A percentile compares a stretch with the other conserved stretches of the same genome.
phyloP scores from a whole-genome alignment of 345 rosid genomes.

The Eucalyptus cloeziana region DNA sequence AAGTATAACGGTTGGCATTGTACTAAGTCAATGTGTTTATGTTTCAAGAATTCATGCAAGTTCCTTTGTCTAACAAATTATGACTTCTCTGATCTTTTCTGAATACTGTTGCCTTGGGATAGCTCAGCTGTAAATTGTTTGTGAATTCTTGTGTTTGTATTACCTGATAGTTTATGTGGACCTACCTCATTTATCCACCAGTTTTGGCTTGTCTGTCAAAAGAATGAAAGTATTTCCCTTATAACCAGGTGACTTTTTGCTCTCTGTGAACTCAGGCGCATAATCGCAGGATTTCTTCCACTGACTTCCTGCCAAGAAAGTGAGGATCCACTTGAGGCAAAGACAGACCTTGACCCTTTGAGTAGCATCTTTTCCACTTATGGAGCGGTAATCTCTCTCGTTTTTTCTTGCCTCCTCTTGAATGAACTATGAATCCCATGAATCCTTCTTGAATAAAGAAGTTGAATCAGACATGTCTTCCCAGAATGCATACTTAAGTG shows the following conservation, averaged over 20 bases:
- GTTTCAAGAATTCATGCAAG: background rate
- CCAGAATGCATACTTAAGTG: slow-evolving; percentile 60
- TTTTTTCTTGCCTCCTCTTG: background rate
- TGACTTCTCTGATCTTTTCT: background rate
- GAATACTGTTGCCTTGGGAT: background rate
- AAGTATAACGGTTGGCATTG: background rate
- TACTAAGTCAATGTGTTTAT: background rate
- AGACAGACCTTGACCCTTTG: slow-evolving; percentile 15
- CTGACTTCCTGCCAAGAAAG: slow-evolving; percentile 17
- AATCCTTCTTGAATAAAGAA: background rate
- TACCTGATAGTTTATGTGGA: background rate
- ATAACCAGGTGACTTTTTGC: background rate
- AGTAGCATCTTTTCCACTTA: slow-evolving; percentile 30
- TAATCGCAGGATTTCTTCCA: slow-evolving; percentile 52
- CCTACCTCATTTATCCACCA: background rate
- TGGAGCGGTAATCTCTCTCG: slow-evolving; percentile 48
- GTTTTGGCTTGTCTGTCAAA: background rate
- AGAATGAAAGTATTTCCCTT: background rate
- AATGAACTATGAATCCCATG: background rate
- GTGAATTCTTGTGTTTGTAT: background rate
- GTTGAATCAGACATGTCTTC: background rate
- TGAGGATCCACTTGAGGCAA: slow-evolving; percentile 8
- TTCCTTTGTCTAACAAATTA: background rate
- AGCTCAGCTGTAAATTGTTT: background rate
- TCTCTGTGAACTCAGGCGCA: slow-evolving; percentile 30